phyloP scores from a whole-genome alignment of 2,329 filamentous ascomycete species.

The Alternaria sp. region DNA sequence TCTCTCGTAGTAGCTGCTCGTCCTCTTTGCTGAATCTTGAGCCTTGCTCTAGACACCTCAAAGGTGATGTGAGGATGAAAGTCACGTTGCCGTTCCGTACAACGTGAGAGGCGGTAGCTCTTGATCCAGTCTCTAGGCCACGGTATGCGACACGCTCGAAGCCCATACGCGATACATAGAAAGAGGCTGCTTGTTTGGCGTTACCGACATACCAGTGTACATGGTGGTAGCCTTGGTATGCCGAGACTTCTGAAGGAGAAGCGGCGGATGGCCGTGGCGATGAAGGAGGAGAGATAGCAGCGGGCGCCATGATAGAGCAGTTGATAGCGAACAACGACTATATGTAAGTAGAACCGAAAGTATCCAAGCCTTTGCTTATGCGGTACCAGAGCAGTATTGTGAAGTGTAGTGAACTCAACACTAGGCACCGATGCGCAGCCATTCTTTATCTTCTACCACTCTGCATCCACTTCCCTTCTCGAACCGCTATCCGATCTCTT shows the following conservation, averaged over 20 bases:
- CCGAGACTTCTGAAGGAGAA: conserved; percentile 48
- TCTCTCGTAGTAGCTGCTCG: conserved; percentile 71
- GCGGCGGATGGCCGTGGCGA: conserved; percentile 39
- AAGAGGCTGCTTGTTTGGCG: conserved; percentile 91
- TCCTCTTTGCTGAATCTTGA: conserved; percentile 62
- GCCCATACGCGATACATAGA: conserved; percentile 87
- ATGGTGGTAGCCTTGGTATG: conserved; percentile 88
- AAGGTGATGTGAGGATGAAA: conserved; percentile 84
- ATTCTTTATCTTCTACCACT: conserved; percentile 30
- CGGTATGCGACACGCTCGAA: conserved; percentile 84
- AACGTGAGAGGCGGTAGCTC: conserved; percentile 83
- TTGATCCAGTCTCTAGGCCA: conserved; percentile 86
- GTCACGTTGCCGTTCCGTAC: conserved; percentile 77
- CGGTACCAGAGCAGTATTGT: neutral
- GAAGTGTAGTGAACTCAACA: neutral
- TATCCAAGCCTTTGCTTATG: neutral
- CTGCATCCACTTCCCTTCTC: conserved; percentile 29
- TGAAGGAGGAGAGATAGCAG: conserved; percentile 54
- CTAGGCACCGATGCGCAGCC: conserved; percentile 11
- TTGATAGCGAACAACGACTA: neutral
- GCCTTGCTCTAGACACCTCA: conserved; percentile 61
- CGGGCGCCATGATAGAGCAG: conserved; percentile 38
- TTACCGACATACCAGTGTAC: conserved; percentile 97
- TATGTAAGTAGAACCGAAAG: neutral
- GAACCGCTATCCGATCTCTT: conserved; percentile 33